Base-by-base conservation (phyloP, 2,329 filamentous ascomycete genomes). In the Teratosphaeriaceae sp. region DNA sequence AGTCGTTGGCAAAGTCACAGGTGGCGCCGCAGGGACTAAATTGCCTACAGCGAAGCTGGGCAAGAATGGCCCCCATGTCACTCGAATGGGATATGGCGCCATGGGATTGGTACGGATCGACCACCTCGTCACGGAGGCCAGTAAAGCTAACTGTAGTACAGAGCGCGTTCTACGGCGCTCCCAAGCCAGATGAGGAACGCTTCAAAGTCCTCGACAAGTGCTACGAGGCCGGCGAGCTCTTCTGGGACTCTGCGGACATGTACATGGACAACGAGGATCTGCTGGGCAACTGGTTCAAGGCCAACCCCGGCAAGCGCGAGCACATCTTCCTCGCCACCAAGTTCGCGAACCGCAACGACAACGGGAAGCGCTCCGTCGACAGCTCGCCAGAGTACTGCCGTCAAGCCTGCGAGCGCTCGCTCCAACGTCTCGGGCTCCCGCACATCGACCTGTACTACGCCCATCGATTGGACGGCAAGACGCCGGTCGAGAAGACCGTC, bases 271-370 rank as follows among this genome's bases (percentile, higher is more conserved):
- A 57, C 38, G 71, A 74, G 50, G 64, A 66, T 23, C 53, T 74
- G 11, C 49, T 74, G 4, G 69, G 69, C 46, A 63, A 52, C 42
- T 67, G n/a, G 62, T 65, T 65, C 56, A 57, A 60, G 48, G 43
- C 48, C 15, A 70, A 74, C 49, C 71, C 73, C 0, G 69, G 66
- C 40, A 69, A 69, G 43, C 65, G 72, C 16, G 59, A 69, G 47
- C 60, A 71, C 47, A 69, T 74, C 53, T 74, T 74, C 57, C 61
- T 74, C 13, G 72, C 73, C 1, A 70, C 73, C 51, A 77, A 78
- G 55, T 78, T 78, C 53, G 74, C 61, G 37, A 66, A 69, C 44
- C 40, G 59, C 21, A 39, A 68, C 5, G 64, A 65, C 22, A 62
- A 73, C 39, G 58, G 63, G 7, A 52, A 55, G 3, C 55, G 59